Evolutionary conservation across 1,139 yeast species (phyloP).

Genomic region (Starmera stellimalicola): DNA sequence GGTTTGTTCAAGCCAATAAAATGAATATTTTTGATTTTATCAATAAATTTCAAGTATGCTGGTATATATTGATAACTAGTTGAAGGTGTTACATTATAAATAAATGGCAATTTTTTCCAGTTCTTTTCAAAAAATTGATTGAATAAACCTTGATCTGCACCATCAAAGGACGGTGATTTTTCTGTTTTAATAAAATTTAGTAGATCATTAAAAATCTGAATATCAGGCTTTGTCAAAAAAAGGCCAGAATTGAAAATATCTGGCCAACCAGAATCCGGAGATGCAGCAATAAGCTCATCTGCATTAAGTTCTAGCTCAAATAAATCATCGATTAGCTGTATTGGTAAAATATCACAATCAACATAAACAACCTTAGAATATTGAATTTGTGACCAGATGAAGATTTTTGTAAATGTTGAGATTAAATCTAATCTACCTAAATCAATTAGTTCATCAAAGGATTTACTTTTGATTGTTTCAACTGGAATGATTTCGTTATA

Average conservation of each 20-base stretch:
- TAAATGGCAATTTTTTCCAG: constrained; percentile 71
- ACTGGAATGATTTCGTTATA: constrained; percentile 25
- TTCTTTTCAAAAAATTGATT: constrained; percentile 60
- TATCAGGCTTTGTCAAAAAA: constrained; percentile 53
- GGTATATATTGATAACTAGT: constrained; percentile 76
- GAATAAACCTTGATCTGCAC: constrained; percentile 89
- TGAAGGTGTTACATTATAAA: constrained; percentile 77
- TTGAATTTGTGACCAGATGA: constrained; percentile 55
- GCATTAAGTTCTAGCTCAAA: constrained; percentile 31
- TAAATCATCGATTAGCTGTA: constrained; percentile 34
- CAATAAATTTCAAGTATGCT: constrained; percentile 54
- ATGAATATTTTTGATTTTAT: constrained; percentile 56
- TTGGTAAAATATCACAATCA: constrained; percentile 75
- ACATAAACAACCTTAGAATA: constrained; percentile 60
- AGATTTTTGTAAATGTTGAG: constrained; percentile 60
- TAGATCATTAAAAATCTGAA: constrained; percentile 35
- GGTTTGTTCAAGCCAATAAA: constrained; percentile 81
- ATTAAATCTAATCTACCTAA: constrained; percentile 68
- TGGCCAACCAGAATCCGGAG: constrained; percentile 92
- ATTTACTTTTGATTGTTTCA: constrained; percentile 20
- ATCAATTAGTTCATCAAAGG: constrained; percentile 28
- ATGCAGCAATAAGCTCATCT: constrained; percentile 38
- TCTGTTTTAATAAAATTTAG: constrained; percentile 23
- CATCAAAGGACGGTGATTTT: constrained; percentile 61
- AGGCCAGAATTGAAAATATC: constrained; percentile 90